Conservation (phyloP, 192 early-diverging fungal species). For the Pilobolus umbonatus region DNA sequence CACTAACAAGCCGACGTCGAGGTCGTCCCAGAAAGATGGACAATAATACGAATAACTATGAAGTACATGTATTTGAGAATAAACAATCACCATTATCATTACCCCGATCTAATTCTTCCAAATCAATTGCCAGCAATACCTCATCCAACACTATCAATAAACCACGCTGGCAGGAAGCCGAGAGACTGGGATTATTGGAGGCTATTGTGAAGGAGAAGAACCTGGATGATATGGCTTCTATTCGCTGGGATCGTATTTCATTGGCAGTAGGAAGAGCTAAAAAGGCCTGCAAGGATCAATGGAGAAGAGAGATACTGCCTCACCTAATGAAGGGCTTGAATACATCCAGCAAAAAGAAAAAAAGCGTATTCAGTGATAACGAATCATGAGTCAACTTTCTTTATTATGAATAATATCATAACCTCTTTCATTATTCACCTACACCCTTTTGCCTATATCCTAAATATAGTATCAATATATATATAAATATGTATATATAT, state of each 20-base stretch:
- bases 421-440: no score
- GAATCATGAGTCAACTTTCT: no score
- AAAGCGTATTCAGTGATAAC: background rate
- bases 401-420: no score
- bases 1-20: background rate
- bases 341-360: background rate
- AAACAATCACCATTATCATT: no score
- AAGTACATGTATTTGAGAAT: no score
- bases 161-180: slow-evolving; percentile 28
- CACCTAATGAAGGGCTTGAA: slow-evolving; percentile 17
- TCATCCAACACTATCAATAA: background rate
- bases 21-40: background rate
- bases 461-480: background rate
- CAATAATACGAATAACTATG: background rate
- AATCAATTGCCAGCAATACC: background rate
- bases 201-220: slow-evolving; percentile 29
- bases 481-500: no score
- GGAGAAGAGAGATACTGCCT: slow-evolving; percentile 28
- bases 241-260: slow-evolving; percentile 27
- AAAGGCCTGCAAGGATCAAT: slow-evolving; percentile 35
- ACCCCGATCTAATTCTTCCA: background rate
- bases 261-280: slow-evolving; percentile 24
- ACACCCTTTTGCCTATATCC: no score
- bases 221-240: slow-evolving; percentile 26
- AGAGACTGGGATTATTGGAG: slow-evolving; percentile 17